phyloP scores from a whole-genome alignment of 352 stramenopile species.

The Phytopythium boreale region DNA sequence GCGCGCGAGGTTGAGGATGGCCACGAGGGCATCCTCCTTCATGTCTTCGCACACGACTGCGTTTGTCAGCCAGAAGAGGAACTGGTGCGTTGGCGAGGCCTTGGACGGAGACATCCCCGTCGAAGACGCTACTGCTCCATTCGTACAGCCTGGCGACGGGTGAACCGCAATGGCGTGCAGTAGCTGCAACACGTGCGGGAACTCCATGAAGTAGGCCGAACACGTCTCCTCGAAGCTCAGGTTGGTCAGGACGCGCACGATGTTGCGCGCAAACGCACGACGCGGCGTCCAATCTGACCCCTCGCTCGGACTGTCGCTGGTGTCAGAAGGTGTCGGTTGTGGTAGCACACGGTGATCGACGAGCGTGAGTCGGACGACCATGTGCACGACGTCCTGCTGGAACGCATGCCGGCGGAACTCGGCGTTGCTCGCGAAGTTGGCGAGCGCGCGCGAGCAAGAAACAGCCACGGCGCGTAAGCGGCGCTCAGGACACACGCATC shows the following conservation, averaged over 20 bases:
- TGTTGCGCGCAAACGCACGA: constrained; percentile 47
- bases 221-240: constrained; percentile 57
- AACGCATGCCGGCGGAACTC: constrained; percentile 55
- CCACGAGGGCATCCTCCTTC: constrained; percentile 62
- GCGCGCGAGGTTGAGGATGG: constrained; percentile 63
- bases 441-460: constrained; percentile 52
- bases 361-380: constrained; percentile 45
- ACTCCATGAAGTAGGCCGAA: constrained; percentile 50
- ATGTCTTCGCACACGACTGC: constrained; percentile 38
- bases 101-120: neutral
- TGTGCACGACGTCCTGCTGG: constrained; percentile 44
- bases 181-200: constrained; percentile 47
- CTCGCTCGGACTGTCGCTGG: neutral
- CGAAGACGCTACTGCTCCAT: neutral
- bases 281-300: constrained; percentile 10
- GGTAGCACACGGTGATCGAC: constrained; percentile 24
- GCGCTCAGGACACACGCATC: constrained; percentile 9
- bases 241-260: constrained; percentile 55
- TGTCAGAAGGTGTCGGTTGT: neutral
- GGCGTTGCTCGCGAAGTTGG: constrained; percentile 68
- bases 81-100: constrained; percentile 1
- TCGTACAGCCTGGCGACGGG: neutral
- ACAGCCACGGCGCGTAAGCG: constrained; percentile 41
- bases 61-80: constrained; percentile 11
- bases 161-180: constrained; percentile 35